Percentiles rank a stretch among this genome's conserved stretches.
Evolutionary conservation across 441 rosid genomes (phyloP).

Genomic region (Breynia disticha): DNA sequence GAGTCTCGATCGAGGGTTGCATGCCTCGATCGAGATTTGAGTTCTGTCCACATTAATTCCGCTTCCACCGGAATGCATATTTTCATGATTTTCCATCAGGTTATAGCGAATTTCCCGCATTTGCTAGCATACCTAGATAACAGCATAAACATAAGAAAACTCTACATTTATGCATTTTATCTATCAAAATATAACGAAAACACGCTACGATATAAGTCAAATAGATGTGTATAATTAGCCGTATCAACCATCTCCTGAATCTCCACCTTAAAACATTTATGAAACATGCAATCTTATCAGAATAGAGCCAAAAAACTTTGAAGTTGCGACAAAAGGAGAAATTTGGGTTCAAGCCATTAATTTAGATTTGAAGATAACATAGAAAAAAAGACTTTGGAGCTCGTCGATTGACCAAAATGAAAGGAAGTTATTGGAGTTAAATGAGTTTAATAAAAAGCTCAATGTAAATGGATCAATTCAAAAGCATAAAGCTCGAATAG

Average conservation of each 20-base stretch:
- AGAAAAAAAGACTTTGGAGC: background rate
- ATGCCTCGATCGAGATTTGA: too few relatives aligned
- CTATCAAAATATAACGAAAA: too few relatives aligned
- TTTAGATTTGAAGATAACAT: background rate
- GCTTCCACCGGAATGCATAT: too few relatives aligned
- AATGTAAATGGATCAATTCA: background rate
- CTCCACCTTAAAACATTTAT: background rate
- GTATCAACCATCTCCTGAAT: too few relatives aligned
- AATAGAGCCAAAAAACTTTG: background rate
- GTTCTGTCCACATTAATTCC: too few relatives aligned
- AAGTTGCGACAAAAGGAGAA: background rate
- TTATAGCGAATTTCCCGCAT: background rate
- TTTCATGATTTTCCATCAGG: too few relatives aligned
- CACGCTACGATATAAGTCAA: too few relatives aligned
- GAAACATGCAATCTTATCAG: background rate
- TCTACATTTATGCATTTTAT: too few relatives aligned
- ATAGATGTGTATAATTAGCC: too few relatives aligned
- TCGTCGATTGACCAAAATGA: background rate
- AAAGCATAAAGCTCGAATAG: background rate
- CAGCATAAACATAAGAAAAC: too few relatives aligned
- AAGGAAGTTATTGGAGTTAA: background rate
- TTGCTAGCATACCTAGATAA: background rate
- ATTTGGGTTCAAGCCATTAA: background rate
- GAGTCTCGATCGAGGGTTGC: too few relatives aligned
- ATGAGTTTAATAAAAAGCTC: background rate